A percentile compares a stretch with the other conserved stretches of the same genome.
These are phyloP conservation scores for Paecilomyces fulvus DNA, from an alignment of 2,329 filamentous ascomycete species.

Conservation along the genomic window DNA sequence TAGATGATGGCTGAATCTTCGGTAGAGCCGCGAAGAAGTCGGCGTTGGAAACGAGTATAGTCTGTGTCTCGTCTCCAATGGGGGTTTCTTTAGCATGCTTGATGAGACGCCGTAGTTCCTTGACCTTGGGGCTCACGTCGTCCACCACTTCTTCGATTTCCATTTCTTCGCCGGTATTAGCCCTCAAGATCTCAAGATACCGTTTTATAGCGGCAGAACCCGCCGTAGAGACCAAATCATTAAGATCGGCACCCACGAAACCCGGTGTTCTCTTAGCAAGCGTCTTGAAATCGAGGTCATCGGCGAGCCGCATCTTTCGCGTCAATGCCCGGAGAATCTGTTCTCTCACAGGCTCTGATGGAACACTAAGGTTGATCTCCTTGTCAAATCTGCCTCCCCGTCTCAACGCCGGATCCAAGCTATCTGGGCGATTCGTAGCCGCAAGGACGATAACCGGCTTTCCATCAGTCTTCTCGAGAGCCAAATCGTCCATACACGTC, in stretches of 20 bases:
- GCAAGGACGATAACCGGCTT: conserved; percentile 83
- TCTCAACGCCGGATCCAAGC: conserved; percentile 68
- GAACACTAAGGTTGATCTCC: conserved; percentile 81
- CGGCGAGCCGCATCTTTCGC: conserved; percentile 53
- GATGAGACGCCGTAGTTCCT: conserved; percentile 45
- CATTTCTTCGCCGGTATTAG: conserved; percentile 40
- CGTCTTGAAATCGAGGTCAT: conserved; percentile 62
- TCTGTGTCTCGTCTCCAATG: conserved; percentile 46
- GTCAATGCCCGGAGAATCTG: conserved; percentile 70
- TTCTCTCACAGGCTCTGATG: conserved; percentile 67
- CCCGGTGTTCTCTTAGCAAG: conserved; percentile 82
- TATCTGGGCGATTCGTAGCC: conserved; percentile 82
- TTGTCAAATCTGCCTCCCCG: conserved; percentile 70
- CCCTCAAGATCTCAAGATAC: conserved; percentile 47
- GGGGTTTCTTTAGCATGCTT: conserved; percentile 44
- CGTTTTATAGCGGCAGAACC: conserved; percentile 56
- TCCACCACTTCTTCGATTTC: conserved; percentile 40
- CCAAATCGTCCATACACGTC: conserved; percentile 77
- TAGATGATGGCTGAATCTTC: conserved; percentile 68
- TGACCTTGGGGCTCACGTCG: conserved; percentile 30
- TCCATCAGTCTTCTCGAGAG: conserved; percentile 60
- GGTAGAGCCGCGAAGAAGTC: conserved; percentile 69
- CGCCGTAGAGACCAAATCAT: conserved; percentile 59
- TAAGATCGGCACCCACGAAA: conserved; percentile 85
- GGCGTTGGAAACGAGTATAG: conserved; percentile 52